Conservation (phyloP, 2,329 filamentous ascomycete genomes). For the Paecilomyces dactylethromorphus region DNA sequence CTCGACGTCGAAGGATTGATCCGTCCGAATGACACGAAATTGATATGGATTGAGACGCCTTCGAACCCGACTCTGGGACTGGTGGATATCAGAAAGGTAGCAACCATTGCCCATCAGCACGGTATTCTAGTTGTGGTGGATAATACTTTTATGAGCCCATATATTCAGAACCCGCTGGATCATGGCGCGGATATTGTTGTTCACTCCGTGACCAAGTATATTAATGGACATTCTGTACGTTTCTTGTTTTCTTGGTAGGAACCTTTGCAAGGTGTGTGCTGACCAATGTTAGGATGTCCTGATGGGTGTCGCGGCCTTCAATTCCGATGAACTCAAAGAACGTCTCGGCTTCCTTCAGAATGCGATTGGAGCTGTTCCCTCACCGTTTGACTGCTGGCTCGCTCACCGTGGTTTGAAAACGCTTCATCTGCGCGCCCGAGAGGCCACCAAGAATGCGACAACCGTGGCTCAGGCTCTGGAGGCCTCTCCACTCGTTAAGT, state of each 20-base stretch:
- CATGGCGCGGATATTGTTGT: constrained; percentile 95
- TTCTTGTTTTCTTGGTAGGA: not conserved
- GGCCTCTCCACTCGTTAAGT: constrained; percentile 70
- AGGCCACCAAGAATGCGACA: constrained; percentile 76
- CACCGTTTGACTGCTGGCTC: constrained; percentile 95
- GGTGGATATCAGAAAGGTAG: constrained; percentile 85
- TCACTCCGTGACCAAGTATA: constrained; percentile 97
- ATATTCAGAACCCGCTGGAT: constrained; percentile 92
- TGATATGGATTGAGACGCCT: constrained; percentile 95
- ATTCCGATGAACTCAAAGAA: constrained; percentile 69
- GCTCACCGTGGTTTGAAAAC: constrained; percentile 96
- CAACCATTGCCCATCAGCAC: constrained; percentile 73
- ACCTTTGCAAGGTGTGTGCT: not conserved
- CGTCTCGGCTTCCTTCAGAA: constrained; percentile 90
- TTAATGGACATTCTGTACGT: constrained; percentile 76
- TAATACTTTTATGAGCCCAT: constrained; percentile 96
- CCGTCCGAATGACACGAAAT: constrained; percentile 70
- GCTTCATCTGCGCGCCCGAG: constrained; percentile 81
- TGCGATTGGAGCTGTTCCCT: constrained; percentile 91
- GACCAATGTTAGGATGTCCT: constrained; percentile 63
- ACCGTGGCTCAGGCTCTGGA: constrained; percentile 71
- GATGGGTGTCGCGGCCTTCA: constrained; percentile 96
- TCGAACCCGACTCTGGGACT: constrained; percentile 91
- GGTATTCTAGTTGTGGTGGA: constrained; percentile 96
- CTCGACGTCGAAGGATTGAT: constrained; percentile 80